These are phyloP conservation scores for Orbilia oligospora DNA, from an alignment of 2,329 filamentous ascomycete genomes.

Conservation along the genomic window DNA sequence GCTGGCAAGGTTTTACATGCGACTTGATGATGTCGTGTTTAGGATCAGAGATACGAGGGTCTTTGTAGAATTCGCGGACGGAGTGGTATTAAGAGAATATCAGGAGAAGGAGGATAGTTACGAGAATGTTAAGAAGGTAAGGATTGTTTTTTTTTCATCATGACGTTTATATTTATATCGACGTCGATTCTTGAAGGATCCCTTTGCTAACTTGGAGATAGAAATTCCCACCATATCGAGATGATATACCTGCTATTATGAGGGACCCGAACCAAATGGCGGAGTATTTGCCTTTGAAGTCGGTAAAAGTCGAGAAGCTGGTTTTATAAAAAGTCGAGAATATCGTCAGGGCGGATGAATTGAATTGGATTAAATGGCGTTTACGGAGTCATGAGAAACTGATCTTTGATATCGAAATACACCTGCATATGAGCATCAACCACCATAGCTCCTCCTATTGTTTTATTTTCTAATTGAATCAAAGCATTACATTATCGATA, in stretches of 20 bases:
- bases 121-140: slow-evolving; percentile 79
- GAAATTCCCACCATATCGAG: slow-evolving; percentile 73
- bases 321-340: slow-evolving; percentile 38
- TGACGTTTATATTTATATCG: neutral
- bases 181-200: slow-evolving; percentile 15
- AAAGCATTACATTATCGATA: neutral
- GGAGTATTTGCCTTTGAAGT: slow-evolving; percentile 78
- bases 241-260: slow-evolving; percentile 82
- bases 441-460: no score
- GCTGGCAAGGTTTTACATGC: slow-evolving; percentile 89
- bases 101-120: slow-evolving; percentile 88
- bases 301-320: slow-evolving; percentile 76
- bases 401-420: neutral
- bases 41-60: slow-evolving; percentile 90
- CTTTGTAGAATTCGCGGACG: slow-evolving; percentile 87
- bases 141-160: slow-evolving; percentile 64
- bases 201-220: slow-evolving; percentile 62
- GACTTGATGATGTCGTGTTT: slow-evolving; percentile 89
- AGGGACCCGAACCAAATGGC: slow-evolving; percentile 84
- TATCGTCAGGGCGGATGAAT: neutral
- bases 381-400: slow-evolving; percentile 24
- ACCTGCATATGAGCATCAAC: neutral
- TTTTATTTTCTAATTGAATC: neutral
- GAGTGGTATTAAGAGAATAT: slow-evolving; percentile 88
- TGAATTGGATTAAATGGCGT: slow-evolving; percentile 6